Conservation (phyloP, 495 filamentous ascomycete genomes). For the Neurospora discreta region DNA sequence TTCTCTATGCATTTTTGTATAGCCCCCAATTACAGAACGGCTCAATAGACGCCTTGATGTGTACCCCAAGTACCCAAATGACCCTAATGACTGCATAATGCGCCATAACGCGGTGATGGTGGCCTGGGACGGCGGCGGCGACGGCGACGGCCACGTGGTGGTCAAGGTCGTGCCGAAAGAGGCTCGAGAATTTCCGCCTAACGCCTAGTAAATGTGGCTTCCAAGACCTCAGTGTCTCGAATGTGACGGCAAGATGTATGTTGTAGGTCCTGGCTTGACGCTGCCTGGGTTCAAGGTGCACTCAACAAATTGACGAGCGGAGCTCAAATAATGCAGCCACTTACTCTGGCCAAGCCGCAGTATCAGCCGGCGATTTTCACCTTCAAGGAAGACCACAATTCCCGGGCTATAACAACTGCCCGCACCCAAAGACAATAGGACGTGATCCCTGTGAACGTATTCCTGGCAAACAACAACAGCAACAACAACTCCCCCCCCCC, state of each 20-base stretch:
- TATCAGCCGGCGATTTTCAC: neutral
- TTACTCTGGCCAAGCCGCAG: neutral
- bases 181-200: slow-evolving; percentile 30
- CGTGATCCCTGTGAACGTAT: neutral
- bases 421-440: neutral
- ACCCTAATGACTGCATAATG: slow-evolving; percentile 80
- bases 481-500: too few species aligned
- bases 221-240: slow-evolving; percentile 83
- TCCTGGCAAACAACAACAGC: neutral
- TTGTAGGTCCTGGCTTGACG: slow-evolving; percentile 68
- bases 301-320: slow-evolving; percentile 50
- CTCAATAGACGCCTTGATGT: slow-evolving; percentile 56
- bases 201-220: slow-evolving; percentile 61
- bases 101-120: slow-evolving; percentile 63
- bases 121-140: slow-evolving; percentile 36
- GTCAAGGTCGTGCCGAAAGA: neutral
- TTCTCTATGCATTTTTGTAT: slow-evolving; percentile 6
- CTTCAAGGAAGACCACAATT: neutral
- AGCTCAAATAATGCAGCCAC: neutral
- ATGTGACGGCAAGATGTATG: slow-evolving; percentile 90
- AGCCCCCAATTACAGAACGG: slow-evolving; percentile 78
- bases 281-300: slow-evolving; percentile 87
- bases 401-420: neutral
- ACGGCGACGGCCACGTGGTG: slow-evolving; percentile 10
- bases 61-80: slow-evolving; percentile 53